Evolutionary conservation across 2,329 filamentous ascomycete genomes (phyloP).

Genomic region (Sphaerulina musiva): DNA sequence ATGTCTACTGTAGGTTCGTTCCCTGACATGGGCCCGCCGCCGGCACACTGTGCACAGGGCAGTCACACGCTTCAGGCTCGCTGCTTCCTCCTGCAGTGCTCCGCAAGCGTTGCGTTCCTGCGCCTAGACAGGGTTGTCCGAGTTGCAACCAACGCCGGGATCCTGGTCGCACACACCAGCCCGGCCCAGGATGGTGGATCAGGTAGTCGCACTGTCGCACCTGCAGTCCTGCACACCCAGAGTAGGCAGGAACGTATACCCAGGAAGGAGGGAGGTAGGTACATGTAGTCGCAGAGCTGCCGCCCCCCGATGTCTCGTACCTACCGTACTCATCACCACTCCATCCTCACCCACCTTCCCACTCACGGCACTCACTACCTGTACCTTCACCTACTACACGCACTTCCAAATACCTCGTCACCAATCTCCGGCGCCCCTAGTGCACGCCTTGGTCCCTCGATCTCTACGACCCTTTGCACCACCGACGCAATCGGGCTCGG

Average conservation of each 20-base stretch:
- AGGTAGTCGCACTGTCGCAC: too few species aligned
- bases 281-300: slow-evolving; percentile 17
- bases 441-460: background rate
- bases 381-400: background rate
- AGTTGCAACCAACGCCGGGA: slow-evolving; percentile 9
- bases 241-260: too few species aligned
- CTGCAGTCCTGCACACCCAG: too few species aligned
- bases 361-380: too few species aligned
- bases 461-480: background rate
- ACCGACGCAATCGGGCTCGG: background rate
- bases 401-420: background rate
- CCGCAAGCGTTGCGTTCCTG: slow-evolving; percentile 16
- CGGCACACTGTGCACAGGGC: background rate
- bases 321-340: background rate
- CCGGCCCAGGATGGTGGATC: background rate
- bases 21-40: background rate
- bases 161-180: slow-evolving; percentile 14
- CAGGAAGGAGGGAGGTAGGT: too few species aligned
- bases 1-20: too few species aligned
- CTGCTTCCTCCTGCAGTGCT: slow-evolving; percentile 8
- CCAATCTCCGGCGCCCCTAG: background rate
- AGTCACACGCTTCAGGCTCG: background rate
- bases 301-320: slow-evolving; percentile 14
- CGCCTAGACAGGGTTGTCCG: slow-evolving; percentile 11
- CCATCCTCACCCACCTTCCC: background rate